These are phyloP conservation scores for Backusella psychrophila DNA, from an alignment of 192 early-diverging fungal species.

Conservation along the genomic window DNA sequence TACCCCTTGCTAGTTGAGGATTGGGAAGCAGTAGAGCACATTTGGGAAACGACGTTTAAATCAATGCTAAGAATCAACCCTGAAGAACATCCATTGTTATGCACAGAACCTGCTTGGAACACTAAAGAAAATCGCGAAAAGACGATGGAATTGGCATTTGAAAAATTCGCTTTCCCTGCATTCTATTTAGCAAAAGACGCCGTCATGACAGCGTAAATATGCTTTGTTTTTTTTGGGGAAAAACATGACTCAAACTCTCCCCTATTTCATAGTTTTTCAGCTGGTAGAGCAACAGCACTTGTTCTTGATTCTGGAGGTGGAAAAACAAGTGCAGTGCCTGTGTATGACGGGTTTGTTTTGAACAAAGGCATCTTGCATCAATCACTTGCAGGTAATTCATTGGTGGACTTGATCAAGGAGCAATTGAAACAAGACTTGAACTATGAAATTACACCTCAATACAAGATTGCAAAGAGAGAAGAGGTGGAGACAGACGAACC, in stretches of 20 bases:
- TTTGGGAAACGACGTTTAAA: conserved; percentile 86
- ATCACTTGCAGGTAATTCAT: conserved; percentile 77
- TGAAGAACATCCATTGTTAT: conserved; percentile 87
- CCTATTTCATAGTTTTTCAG: conserved; percentile 67
- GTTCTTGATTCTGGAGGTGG: conserved; percentile 92
- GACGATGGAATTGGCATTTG: conserved; percentile 91
- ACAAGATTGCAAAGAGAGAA: conserved; percentile 73
- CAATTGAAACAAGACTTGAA: conserved; percentile 56
- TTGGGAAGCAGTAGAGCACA: conserved; percentile 91
- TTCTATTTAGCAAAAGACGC: conserved; percentile 93
- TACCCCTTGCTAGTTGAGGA: conserved; percentile 66
- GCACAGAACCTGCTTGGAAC: conserved; percentile 93
- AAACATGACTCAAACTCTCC: not conserved
- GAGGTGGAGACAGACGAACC: conserved; percentile 70
- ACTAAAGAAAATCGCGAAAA: conserved; percentile 81
- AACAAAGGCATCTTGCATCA: conserved; percentile 82
- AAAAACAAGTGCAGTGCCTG: conserved; percentile 89
- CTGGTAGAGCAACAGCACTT: conserved; percentile 83
- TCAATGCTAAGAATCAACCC: conserved; percentile 70
- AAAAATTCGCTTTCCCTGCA: conserved; percentile 87
- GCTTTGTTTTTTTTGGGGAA: not conserved
- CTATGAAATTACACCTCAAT: conserved; percentile 77
- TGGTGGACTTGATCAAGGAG: conserved; percentile 74
- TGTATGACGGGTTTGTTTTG: conserved; percentile 94
- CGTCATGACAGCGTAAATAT: conserved; percentile 82